Percentiles rank a stretch among this genome's conserved stretches.
Evolutionary conservation across 2,329 filamentous ascomycete genomes (phyloP).

Genomic region (Hypoxylon sp.): DNA sequence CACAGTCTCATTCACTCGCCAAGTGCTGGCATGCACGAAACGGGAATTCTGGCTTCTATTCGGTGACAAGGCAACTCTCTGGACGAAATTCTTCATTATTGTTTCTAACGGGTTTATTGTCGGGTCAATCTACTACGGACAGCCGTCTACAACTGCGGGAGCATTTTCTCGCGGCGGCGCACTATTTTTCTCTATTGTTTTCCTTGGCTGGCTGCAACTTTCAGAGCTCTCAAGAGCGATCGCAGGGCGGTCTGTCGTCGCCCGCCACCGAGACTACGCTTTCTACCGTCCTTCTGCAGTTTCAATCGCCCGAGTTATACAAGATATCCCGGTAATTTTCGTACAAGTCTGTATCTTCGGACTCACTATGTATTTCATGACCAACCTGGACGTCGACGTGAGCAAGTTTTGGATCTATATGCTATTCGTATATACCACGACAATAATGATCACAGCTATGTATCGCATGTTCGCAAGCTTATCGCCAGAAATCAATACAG

Average conservation of each 20-base stretch:
- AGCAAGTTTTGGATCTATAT: constrained; percentile 78
- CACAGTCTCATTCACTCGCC: constrained; percentile 80
- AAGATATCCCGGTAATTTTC: constrained; percentile 74
- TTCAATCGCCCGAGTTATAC: constrained; percentile 69
- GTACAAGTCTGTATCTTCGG: constrained; percentile 77
- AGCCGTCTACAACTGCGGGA: constrained; percentile 70
- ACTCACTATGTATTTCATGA: constrained; percentile 83
- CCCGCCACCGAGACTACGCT: constrained; percentile 63
- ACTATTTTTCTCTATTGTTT: constrained; percentile 68
- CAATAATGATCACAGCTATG: constrained; percentile 51
- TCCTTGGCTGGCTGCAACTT: constrained; percentile 76
- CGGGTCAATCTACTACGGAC: constrained; percentile 82
- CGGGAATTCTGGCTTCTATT: constrained; percentile 85
- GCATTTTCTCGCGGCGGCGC: constrained; percentile 71
- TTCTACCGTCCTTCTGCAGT: constrained; percentile 70
- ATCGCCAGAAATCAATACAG: constrained; percentile 67
- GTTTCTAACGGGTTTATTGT: constrained; percentile 81
- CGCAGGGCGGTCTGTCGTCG: constrained; percentile 74
- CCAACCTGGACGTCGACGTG: constrained; percentile 75
- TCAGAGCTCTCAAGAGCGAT: constrained; percentile 85
- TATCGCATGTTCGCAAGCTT: constrained; percentile 55
- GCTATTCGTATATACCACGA: constrained; percentile 65
- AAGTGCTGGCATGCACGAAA: constrained; percentile 77
- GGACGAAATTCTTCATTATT: constrained; percentile 85
- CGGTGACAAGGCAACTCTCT: constrained; percentile 81